Evolutionary conservation across 129 eudicot species (phyloP).

Genomic region (Chrysanthemum seticuspe): DNA sequence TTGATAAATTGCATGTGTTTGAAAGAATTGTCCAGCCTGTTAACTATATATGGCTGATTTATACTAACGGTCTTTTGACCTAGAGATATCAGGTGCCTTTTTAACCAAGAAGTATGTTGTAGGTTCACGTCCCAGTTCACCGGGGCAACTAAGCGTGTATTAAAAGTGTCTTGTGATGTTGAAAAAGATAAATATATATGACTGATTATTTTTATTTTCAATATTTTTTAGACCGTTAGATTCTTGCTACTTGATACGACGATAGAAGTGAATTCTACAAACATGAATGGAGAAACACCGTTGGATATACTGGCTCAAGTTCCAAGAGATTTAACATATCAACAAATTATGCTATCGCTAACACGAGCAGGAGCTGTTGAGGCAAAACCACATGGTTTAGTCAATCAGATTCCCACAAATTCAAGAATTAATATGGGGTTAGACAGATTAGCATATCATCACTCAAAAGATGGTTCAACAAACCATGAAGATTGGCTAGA

Average conservation of each 20-base stretch:
- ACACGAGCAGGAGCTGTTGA: slow-evolving; percentile 25
- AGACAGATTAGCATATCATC: background rate
- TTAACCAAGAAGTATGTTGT: too few species aligned
- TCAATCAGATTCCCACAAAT: background rate
- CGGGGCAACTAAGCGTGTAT: too few species aligned
- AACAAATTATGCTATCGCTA: slow-evolving; percentile 29
- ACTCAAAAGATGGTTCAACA: slow-evolving; percentile 1
- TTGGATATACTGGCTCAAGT: slow-evolving; percentile 29
- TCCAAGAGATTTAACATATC: slow-evolving; percentile 27
- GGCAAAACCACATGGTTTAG: background rate
- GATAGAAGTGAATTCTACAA: slow-evolving; percentile 34
- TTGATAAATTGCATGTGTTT: too few species aligned
- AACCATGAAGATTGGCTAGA: slow-evolving; percentile 35
- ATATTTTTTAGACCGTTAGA: slow-evolving; percentile 30
- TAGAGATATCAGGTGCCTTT: too few species aligned
- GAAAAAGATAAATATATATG: background rate
- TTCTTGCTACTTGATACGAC: slow-evolving; percentile 30
- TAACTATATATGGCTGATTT: too few species aligned
- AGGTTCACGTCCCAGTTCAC: too few species aligned
- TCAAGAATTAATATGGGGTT: background rate
- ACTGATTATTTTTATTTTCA: background rate
- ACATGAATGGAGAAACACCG: slow-evolving; percentile 29
- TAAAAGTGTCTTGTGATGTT: too few species aligned
- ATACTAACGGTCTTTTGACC: too few species aligned
- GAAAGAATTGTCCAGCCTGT: too few species aligned